Evolutionary conservation across 1,139 yeast species (phyloP), one percentile per base, ranked within the genome.

Genomic region (Candida albicans): DNA sequence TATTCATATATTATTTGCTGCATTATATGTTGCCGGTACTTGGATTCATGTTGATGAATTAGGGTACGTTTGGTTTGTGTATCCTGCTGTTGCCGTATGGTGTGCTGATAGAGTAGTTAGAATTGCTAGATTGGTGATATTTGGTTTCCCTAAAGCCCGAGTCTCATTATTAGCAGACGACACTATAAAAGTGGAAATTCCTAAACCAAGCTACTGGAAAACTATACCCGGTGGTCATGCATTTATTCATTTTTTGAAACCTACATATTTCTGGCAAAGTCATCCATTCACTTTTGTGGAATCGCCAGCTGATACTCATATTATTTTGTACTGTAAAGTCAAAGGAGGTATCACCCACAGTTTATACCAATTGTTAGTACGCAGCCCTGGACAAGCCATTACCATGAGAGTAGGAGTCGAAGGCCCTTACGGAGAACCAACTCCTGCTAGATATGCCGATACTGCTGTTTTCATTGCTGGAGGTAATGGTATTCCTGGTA

Each of bases 181-280:
- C 48, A 70, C 76, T 2, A 58, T 75, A 22, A 67, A 67, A 51
- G 65, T 76, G 2, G 53, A 58, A 1, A 61, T 75, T 2, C 74
- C 76, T 3, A 70, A 61, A 39, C 75, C 78, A 14, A 53, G 50
- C 1, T 55, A 62, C 47, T 75, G 79, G 78, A 56, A 59, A 13
- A 54, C 73, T 1, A 55, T 62, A 34, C 77, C 79, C 7, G 82
- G 82, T 33, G 76, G 79, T 1, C 79, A 76, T 54, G 81, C 79
- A 0, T 79, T 71, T 45, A 61, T 79, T 33, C 70, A 75, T 49
- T 77, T 79, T 53, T 42, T 74, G 24, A 58, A 59, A 37, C 65
- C 65, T 4, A 43, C 57, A 9, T 62, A 57, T 44, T 70, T 70
- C 51, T 70, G 71, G 71, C 76, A 70, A 51, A 67, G 74, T 1